phyloP scores from a whole-genome alignment of 2,329 filamentous ascomycete species.

The Arachnomyces sp. region DNA sequence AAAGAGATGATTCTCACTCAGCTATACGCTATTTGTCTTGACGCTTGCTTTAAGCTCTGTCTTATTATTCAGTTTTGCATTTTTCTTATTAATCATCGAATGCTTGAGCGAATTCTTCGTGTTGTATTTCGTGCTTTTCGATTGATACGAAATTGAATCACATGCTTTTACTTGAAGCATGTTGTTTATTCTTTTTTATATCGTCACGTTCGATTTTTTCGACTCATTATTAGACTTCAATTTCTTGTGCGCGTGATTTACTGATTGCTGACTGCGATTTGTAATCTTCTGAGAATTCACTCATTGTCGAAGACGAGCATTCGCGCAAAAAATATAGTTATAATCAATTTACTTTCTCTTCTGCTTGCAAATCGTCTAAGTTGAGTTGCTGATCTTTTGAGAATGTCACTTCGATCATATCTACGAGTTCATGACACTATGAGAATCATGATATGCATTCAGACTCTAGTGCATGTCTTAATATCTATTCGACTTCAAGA shows the following conservation, averaged over 20 bases:
- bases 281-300: conserved; percentile 8
- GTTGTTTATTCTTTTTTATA: conserved; percentile 8
- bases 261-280: conserved; percentile 6
- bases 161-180: conserved; percentile 6
- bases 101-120: not conserved
- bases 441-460: conserved; percentile 11
- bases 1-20: too few species aligned
- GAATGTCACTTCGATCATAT: conserved; percentile 13
- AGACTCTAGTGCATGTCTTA: conserved; percentile 10
- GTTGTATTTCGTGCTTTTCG: conserved; percentile 1
- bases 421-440: conserved; percentile 13
- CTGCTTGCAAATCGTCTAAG: conserved; percentile 9
- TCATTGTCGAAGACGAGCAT: conserved; percentile 4
- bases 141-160: conserved; percentile 2
- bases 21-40: too few species aligned
- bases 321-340: conserved; percentile 8
- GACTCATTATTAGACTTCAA: conserved; percentile 4
- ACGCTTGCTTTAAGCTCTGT: too few species aligned
- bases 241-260: conserved; percentile 9
- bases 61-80: too few species aligned
- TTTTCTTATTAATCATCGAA: too few species aligned
- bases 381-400: conserved; percentile 11
- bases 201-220: not conserved
- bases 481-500: conserved; percentile 13
- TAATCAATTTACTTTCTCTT: conserved; percentile 11